phyloP scores from a whole-genome alignment of 2,329 filamentous ascomycete genomes.

The Lachnellula hyalina region DNA sequence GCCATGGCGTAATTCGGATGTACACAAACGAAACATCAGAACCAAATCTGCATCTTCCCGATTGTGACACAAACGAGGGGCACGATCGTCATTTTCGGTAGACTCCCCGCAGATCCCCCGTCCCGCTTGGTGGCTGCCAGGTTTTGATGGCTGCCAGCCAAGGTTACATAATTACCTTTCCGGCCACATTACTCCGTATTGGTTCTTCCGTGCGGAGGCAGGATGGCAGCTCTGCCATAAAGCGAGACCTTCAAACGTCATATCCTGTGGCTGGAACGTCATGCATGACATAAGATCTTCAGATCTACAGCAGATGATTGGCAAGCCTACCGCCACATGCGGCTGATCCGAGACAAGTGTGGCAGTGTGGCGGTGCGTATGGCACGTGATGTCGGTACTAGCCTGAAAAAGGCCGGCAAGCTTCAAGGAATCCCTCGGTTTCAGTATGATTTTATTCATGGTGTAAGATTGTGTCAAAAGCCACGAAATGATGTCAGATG shows the following conservation, averaged over 20 bases:
- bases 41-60: not conserved
- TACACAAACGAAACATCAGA: not conserved
- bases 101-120: not conserved
- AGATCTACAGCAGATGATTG: not conserved
- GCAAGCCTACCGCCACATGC: not conserved
- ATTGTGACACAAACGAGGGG: not conserved
- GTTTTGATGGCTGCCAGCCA: not conserved
- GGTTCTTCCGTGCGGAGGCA: not conserved
- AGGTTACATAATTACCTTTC: not conserved
- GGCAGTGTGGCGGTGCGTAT: not conserved
- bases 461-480: not conserved
- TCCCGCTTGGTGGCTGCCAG: not conserved
- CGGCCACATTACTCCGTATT: not conserved
- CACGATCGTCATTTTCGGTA: not conserved
- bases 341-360: not conserved
- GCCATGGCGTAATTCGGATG: not conserved
- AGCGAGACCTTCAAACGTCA: not conserved
- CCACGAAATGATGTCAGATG: not conserved
- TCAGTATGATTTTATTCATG: no score
- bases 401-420: not conserved
- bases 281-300: not conserved
- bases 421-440: not conserved
- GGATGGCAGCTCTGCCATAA: not conserved
- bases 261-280: no score
- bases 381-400: not conserved